Evolutionary conservation across 2,329 filamentous ascomycete genomes (phyloP).

Genomic region (Exserohilum turcica): DNA sequence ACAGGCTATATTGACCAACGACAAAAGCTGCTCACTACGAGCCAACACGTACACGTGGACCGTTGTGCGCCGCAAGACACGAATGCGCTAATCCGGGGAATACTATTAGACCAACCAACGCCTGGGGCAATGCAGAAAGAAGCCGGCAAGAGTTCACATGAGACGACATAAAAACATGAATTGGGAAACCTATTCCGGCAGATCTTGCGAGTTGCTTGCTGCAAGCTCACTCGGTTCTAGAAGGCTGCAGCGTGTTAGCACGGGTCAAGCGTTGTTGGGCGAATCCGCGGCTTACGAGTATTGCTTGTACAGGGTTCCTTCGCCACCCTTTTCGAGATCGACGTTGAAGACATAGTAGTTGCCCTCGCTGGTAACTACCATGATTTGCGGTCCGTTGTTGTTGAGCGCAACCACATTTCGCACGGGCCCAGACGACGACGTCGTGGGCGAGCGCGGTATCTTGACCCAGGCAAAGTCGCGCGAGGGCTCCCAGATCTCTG

Average conservation of each 20-base stretch:
- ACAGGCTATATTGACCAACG: conserved; percentile 4
- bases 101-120: conserved; percentile 30
- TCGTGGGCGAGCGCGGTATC: conserved; percentile 68
- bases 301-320: conserved; percentile 88
- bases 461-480: conserved; percentile 97
- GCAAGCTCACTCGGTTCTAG: conserved; percentile 45
- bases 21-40: conserved; percentile 1
- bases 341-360: conserved; percentile 95
- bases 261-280: not conserved
- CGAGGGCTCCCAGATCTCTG: conserved; percentile 95
- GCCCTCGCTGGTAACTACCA: conserved; percentile 97
- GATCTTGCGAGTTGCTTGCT: conserved; percentile 37
- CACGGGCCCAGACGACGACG: conserved; percentile 58
- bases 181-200: conserved; percentile 31
- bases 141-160: not conserved
- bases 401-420: conserved; percentile 97
- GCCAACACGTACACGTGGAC: not conserved
- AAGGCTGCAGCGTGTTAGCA: conserved; percentile 35
- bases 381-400: conserved; percentile 90
- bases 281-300: conserved; percentile 75
- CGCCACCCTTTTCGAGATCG: conserved; percentile 90
- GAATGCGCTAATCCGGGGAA: conserved; percentile 29
- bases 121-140: conserved; percentile 38
- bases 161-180: conserved; percentile 7
- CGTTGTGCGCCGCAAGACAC: conserved; percentile 3